A percentile compares a stretch with the other conserved stretches of the same genome.
Evolutionary conservation across 305 asterid genomes (phyloP).

Genomic region (Nicotiana rustica): DNA sequence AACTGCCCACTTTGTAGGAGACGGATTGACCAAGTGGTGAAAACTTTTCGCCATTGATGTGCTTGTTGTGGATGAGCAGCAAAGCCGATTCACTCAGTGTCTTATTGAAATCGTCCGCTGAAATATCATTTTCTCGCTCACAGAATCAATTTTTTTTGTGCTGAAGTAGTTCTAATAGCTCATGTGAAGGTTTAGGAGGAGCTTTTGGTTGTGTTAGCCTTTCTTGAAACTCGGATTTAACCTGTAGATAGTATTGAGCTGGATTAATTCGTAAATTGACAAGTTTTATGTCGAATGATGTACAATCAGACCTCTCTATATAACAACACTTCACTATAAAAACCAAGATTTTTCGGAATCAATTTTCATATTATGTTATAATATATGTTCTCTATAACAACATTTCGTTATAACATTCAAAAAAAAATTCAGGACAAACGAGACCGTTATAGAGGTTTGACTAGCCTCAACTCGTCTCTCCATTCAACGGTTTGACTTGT

Average conservation of each 20-base stretch:
- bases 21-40: conserved; percentile 78
- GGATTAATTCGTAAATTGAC: conserved; percentile 36
- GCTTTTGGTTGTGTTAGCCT: background rate
- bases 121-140: background rate
- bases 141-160: background rate
- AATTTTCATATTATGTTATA: too few relatives aligned
- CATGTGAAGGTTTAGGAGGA: conserved; percentile 3
- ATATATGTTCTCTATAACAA: too few relatives aligned
- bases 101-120: background rate
- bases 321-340: too few relatives aligned
- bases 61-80: background rate
- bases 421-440: too few relatives aligned
- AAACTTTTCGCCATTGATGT: conserved; percentile 83
- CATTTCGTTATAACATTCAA: too few relatives aligned
- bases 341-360: too few relatives aligned
- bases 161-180: background rate
- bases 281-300: background rate
- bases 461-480: background rate
- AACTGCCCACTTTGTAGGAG: conserved; percentile 96
- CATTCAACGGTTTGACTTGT: background rate
- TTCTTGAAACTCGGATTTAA: background rate
- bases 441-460: too few relatives aligned
- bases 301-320: too few relatives aligned
- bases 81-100: background rate
- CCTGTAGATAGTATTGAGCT: conserved; percentile 25